Evolutionary conservation across 768 basidiomycete species (phyloP), one percentile per base, ranked within the genome.

Genomic region (Hericium coralloides): DNA sequence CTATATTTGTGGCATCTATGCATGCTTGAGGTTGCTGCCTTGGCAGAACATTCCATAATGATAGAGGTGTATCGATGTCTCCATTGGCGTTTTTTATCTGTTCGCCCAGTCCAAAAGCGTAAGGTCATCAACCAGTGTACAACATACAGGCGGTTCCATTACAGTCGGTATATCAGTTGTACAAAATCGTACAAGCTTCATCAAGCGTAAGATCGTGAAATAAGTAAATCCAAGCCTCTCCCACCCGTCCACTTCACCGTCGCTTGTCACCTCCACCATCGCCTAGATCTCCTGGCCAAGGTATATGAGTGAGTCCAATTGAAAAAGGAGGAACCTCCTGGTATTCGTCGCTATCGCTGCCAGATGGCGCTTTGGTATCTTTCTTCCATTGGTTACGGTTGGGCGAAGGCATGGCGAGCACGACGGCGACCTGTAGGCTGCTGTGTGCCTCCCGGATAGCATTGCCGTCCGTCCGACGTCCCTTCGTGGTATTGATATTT

Each of bases 401-500:
- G 5, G 52, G 55, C 15, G 62, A 58, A n/a, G 62, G 62, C 62
- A 63, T 63, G 22, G 55, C 57, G 17, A 63, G 52, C 23, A 63
- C 38, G 38, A 63, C 52, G 20, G 62, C 60, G 25, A 59, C 53
- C 25, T 56, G 60, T 20, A 63, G 31, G 12, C 10, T 23, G 17
- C 43, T n/a, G 6, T 8, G 3, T 17, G 22, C 26, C 4, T 17
- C 9, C 12, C 9, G 23, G 23, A 6, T 9, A 31, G 20, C 5
- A 20, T 51, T 20, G 43, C 2, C 43, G 14, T 15, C 43, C 15
- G 43, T 45, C 2, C 43, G 43, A 2, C 10, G 31, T 31, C 8
- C 31, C 31, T 31, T 31, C 31, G 31, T 31, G 31, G 31, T 9
- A 9, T 31, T 31, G 31, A 31, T 31, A 2, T 20, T 20, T 45